These are phyloP conservation scores for Sarocladium strictum DNA, from an alignment of 2,329 filamentous ascomycete genomes.

Conservation along the genomic window DNA sequence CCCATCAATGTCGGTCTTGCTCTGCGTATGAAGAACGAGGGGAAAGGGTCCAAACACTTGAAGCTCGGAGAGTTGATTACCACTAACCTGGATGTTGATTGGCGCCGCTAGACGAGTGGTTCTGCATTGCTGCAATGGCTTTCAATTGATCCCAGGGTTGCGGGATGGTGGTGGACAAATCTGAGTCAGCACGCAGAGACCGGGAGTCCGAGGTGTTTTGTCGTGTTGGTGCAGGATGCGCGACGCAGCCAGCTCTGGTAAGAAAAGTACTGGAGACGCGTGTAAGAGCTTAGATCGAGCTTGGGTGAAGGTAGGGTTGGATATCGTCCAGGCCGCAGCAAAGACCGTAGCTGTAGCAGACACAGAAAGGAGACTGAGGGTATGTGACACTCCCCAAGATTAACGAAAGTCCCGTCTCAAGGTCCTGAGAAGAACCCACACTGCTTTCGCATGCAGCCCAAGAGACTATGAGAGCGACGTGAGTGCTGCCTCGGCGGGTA, in stretches of 20 bases:
- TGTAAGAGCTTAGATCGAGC: constrained; percentile 1
- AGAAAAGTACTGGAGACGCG: not conserved
- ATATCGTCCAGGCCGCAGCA: not conserved
- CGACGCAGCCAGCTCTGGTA: not conserved
- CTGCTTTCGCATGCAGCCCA: not conserved
- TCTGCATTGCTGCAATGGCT: constrained; percentile 7
- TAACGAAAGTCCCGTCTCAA: not conserved
- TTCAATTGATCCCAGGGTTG: not conserved
- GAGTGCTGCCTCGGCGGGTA: constrained; percentile 2
- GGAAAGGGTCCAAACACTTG: not conserved
- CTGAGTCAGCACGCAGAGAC: constrained; percentile 5
- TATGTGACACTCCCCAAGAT: not conserved
- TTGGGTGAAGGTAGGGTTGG: not conserved
- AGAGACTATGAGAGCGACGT: not conserved
- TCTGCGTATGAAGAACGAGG: not conserved
- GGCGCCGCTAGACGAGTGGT: constrained; percentile 8
- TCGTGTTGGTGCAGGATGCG: not conserved
- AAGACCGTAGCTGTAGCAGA: not conserved
- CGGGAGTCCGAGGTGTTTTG: constrained; percentile 1
- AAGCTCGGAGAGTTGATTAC: not conserved
- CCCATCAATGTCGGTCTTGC: not conserved
- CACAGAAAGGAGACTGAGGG: not conserved
- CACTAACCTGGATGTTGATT: constrained; percentile 9
- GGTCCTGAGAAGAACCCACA: not conserved
- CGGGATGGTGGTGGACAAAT: constrained; percentile 8